These are phyloP conservation scores for Calonectria pseudoturangicola DNA, from an alignment of 2,329 filamentous ascomycete species.

Conservation along the genomic window DNA sequence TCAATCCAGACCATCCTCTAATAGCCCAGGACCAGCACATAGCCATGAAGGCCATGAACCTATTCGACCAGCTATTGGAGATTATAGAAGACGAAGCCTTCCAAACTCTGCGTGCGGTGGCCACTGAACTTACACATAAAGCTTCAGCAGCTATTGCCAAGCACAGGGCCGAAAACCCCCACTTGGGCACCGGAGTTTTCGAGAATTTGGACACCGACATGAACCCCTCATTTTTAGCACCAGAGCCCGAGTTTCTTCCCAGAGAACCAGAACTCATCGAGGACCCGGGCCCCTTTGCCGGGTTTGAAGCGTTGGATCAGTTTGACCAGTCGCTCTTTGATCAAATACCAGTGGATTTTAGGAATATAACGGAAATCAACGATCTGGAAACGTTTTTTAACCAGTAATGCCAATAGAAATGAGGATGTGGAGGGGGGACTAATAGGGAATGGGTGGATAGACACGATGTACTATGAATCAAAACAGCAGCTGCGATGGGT, in stretches of 20 bases:
- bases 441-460: background rate
- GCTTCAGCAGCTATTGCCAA: conserved; percentile 44
- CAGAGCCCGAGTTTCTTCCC: background rate
- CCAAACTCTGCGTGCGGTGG: conserved; percentile 35
- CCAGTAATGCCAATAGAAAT: background rate
- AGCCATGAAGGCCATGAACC: conserved; percentile 50
- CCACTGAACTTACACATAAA: conserved; percentile 48
- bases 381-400: background rate
- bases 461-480: background rate
- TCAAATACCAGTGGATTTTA: background rate
- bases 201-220: conserved; percentile 3
- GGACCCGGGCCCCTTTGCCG: conserved; percentile 28
- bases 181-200: conserved; percentile 23
- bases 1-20: conserved; percentile 53
- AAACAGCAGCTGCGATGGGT: background rate
- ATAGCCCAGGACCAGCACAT: conserved; percentile 56
- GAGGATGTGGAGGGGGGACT: background rate
- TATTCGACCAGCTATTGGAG: conserved; percentile 54
- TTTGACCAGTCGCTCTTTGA: conserved; percentile 10
- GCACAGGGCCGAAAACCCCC: conserved; percentile 25
- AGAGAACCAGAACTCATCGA: conserved; percentile 4
- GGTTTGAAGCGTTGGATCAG: conserved; percentile 14
- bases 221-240: conserved; percentile 10
- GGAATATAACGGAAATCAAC: background rate
- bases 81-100: conserved; percentile 48